Evolutionary conservation across 2,329 filamentous ascomycete species (phyloP).

Genomic region (Sordariomycetes sp.): DNA sequence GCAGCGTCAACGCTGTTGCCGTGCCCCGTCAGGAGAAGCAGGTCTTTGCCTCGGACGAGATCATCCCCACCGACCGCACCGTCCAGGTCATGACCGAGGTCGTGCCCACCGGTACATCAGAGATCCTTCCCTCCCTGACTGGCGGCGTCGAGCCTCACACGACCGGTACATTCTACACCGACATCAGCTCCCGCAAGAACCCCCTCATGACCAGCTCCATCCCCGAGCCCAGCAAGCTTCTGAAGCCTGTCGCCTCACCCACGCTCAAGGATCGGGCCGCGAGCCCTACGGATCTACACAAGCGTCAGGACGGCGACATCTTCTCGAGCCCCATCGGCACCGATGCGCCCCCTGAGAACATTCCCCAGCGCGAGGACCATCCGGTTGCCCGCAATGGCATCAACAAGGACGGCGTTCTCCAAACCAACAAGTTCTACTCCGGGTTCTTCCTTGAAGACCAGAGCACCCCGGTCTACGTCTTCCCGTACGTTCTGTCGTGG

Average conservation of each 20-base stretch:
- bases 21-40: neutral
- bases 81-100: conserved; percentile 14
- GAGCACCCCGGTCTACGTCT: conserved; percentile 58
- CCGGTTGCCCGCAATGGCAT: conserved; percentile 49
- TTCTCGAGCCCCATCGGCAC: conserved; percentile 47
- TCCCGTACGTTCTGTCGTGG: conserved; percentile 69
- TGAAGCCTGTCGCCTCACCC: conserved; percentile 11
- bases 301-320: conserved; percentile 30
- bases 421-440: conserved; percentile 74
- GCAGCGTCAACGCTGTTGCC: neutral
- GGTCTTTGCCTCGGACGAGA: conserved; percentile 10
- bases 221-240: conserved; percentile 23
- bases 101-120: conserved; percentile 14
- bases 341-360: conserved; percentile 35
- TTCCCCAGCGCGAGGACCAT: conserved; percentile 42
- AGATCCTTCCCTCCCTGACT: conserved; percentile 18
- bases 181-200: conserved; percentile 11
- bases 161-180: conserved; percentile 13
- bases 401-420: conserved; percentile 36
- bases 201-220: conserved; percentile 21
- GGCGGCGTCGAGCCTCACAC: conserved; percentile 17
- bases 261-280: neutral
- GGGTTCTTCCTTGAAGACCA: conserved; percentile 74
- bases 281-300: too few species aligned
- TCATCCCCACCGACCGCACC: conserved; percentile 15